Percentiles rank a stretch among this genome's conserved stretches.
phyloP scores from a whole-genome alignment of 2,329 filamentous ascomycete species.

The Fusarium sp. region DNA sequence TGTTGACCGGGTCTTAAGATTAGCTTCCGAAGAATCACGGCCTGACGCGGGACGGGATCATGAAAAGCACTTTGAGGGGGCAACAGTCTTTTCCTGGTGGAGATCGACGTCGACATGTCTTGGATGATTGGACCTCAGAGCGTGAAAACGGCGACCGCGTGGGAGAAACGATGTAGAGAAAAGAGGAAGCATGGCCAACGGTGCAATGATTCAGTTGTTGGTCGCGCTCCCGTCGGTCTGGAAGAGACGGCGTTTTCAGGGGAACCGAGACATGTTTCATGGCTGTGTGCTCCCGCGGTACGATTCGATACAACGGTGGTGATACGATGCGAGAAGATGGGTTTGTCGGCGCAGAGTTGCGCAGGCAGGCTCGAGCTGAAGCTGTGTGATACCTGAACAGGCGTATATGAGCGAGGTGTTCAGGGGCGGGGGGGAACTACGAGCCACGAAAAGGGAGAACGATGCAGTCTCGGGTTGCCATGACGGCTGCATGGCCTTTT shows the following conservation, averaged over 20 bases:
- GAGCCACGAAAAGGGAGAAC: not conserved
- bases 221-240: not conserved
- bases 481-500: not conserved
- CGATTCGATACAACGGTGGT: conserved; percentile 4
- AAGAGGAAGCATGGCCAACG: conserved; percentile 2
- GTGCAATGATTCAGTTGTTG: conserved; percentile 7
- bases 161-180: not conserved
- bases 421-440: not conserved
- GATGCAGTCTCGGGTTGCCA: not conserved
- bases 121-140: not conserved
- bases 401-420: not conserved
- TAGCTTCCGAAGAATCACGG: conserved; percentile 11
- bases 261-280: conserved; percentile 25
- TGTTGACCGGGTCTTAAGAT: not conserved
- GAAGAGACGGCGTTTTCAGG: not conserved
- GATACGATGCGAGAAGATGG: conserved; percentile 9
- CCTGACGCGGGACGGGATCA: conserved; percentile 2
- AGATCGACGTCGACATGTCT: conserved; percentile 4
- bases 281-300: conserved; percentile 9
- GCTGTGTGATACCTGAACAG: conserved; percentile 20
- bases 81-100: conserved; percentile 3
- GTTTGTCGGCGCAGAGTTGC: conserved; percentile 6
- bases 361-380: conserved; percentile 29
- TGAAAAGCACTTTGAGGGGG: conserved; percentile 10
- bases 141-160: not conserved